A percentile compares a stretch with the other conserved stretches of the same genome.
phyloP scores from a whole-genome alignment of 371 early-diverging fungal genomes.

The Mortierella sp. region DNA sequence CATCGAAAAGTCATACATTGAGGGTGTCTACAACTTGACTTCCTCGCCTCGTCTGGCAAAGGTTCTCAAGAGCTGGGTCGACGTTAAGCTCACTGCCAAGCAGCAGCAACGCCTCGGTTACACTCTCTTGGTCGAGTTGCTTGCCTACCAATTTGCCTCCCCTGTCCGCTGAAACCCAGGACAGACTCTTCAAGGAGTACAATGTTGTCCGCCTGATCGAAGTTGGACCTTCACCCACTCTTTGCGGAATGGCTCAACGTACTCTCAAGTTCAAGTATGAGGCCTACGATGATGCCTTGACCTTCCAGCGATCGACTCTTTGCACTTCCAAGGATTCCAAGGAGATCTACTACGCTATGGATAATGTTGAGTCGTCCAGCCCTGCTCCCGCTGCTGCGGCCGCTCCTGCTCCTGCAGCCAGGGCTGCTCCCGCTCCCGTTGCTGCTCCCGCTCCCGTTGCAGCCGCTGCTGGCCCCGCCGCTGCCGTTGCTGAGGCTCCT shows the following conservation, averaged over 20 bases:
- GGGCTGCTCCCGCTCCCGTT: constrained; percentile 62
- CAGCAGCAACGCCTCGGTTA: constrained; percentile 91
- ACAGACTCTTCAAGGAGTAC: constrained; percentile 85
- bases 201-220: constrained; percentile 91
- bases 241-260: constrained; percentile 94
- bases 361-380: constrained; percentile 67
- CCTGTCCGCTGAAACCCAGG: constrained; percentile 98
- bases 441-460: constrained; percentile 68
- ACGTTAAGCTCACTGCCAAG: constrained; percentile 75
- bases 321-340: constrained; percentile 88
- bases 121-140: constrained; percentile 88
- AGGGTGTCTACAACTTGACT: constrained; percentile 81
- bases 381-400: constrained; percentile 62
- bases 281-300: constrained; percentile 95
- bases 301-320: constrained; percentile 88
- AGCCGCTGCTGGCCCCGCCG: constrained; percentile 66
- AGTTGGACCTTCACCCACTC: constrained; percentile 91
- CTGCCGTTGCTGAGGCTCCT: constrained; percentile 77
- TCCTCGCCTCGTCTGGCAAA: constrained; percentile 78
- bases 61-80: constrained; percentile 89
- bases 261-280: constrained; percentile 97
- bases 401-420: constrained; percentile 60
- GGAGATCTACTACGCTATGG: constrained; percentile 95
- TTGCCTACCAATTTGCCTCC: constrained; percentile 95
- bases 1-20: constrained; percentile 84